These are phyloP conservation scores for Cryptosporidium canis DNA, from an alignment of 169 alveolate genomes.

Conservation along the genomic window DNA sequence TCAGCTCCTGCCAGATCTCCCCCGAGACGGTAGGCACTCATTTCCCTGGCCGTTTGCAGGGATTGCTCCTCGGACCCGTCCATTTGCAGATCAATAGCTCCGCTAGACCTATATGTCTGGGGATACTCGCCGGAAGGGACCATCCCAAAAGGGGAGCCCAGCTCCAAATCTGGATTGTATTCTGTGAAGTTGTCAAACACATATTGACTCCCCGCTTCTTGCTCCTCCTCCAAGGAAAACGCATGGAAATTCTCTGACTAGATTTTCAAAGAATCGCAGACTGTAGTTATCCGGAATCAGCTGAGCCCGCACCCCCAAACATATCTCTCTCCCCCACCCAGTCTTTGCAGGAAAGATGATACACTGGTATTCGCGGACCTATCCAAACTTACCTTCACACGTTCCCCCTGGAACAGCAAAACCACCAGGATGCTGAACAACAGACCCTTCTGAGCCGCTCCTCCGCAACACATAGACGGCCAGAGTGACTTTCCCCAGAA, in stretches of 20 bases:
- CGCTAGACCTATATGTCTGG: background rate
- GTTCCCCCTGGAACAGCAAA: background rate
- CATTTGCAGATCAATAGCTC: background rate
- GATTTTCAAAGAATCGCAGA: background rate
- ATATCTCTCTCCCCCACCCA: background rate
- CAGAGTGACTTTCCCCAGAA: background rate
- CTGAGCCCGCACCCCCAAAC: too few relatives aligned
- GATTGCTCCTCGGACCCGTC: background rate
- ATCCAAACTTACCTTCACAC: background rate
- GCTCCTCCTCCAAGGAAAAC: background rate
- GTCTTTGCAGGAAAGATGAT: too few relatives aligned
- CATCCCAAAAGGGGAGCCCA: constrained; percentile 34
- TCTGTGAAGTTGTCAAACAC: background rate
- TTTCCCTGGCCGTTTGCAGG: background rate
- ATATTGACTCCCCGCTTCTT: background rate
- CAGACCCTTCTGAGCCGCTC: background rate
- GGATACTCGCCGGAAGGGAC: constrained; percentile 23
- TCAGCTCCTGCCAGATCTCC: background rate
- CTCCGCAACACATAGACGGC: background rate
- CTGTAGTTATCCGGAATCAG: too few relatives aligned
- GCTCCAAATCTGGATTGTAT: background rate
- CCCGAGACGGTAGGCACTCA: background rate
- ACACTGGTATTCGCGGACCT: background rate
- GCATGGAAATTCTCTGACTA: background rate
- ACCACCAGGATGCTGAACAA: background rate